Evolutionary conservation across 2,329 filamentous ascomycete genomes (phyloP), one percentile per base, ranked within the genome.

Genomic region (Fonsecaea pugnacius): DNA sequence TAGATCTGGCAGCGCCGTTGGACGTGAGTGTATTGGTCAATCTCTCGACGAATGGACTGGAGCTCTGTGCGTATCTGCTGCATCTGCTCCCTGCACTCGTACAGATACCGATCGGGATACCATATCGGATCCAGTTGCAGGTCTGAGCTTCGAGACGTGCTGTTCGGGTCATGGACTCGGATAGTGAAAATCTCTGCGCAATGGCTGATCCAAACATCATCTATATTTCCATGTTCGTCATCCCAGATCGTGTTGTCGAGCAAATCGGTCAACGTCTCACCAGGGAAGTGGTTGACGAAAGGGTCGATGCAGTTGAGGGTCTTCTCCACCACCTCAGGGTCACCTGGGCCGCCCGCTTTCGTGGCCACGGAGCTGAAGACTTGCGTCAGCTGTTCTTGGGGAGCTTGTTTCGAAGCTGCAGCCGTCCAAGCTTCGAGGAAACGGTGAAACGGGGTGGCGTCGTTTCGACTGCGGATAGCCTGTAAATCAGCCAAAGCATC

Each of bases 101-200:
- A 78, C 52, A 87, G 76, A 72, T 89, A 89, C 52, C 86, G 81
- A 74, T 89, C 87, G 4, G 84, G 79, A 67, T 85, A 87, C 70
- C 86, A 81, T 1, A 79, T 77, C 1, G 80, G 72, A 3, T 85
- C 85, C 18, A 87, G 78, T 5, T 81, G 81, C 50, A 87, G 74
- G 32, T 80, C 77, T 27, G 83, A 69, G 35, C 38, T 71, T 68
- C 73, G 50, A 14, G 62, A 36, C 68, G 75, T 35, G 75, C 74
- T 33, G 79, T 70, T 77, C 62, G 70, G 68, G 73, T 69, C 74
- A 71, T 75, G 77, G 50, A 77, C 68, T 68, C 72, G 79, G 71
- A 88, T 78, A 9, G 83, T 81, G n/a, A 89, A 74, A 21, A 88
- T 77, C 30, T 86, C 83, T 14, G 83, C 84, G 36, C 81, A 74